Evolutionary conservation across 108 stramenopile genomes (phyloP), one percentile per base, ranked within the genome.

Genomic region (Cyclotella baltica): DNA sequence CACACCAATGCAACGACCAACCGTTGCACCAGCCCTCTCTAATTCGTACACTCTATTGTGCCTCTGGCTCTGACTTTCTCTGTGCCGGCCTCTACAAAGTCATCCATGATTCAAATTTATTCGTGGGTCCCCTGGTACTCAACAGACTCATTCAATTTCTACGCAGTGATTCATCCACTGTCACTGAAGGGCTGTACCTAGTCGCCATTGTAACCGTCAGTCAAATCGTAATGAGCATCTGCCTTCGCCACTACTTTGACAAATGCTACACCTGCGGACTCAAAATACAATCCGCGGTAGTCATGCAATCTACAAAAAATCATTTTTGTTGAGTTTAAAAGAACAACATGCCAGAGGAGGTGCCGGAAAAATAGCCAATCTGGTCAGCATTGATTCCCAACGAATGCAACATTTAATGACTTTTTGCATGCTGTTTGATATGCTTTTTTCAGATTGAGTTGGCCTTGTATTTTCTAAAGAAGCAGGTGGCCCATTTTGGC

Each of bases 191-290:
- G n/a, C 29, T 96, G 3, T 36, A 35, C 40, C 83, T 95, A 40
- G 89, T 87, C 4, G 18, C 81, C 4, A 70, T 85, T 28, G 90
- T 94, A 20, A 89, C 89, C 11, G 8, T 86, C 0, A 92, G 91
- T 15, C 94, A 95, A 75, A 67, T 96, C 62, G 68, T 83, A 56
- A 93, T 90, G 90, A 84, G 88, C 13, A 73, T 97, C 55, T 88
- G 89, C 31, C 83, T 98, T 22, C 88, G 96, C 34, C 96, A 98
- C 71, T 99, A 99, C 85, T 99, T 98, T 80, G 93, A 88, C 80
- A 85, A 90, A 43, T 96, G 96, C 35, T 97, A 94, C 85, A 80
- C 85, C 8, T 85, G 83, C n/a, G 98, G 97, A 6, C 85, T 97
- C 47, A 83, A 83, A 28, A 84, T 96, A 34, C 90, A 96, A 23